Base-by-base conservation (phyloP, 345 rosid species). In the Raphanus sativus region DNA sequence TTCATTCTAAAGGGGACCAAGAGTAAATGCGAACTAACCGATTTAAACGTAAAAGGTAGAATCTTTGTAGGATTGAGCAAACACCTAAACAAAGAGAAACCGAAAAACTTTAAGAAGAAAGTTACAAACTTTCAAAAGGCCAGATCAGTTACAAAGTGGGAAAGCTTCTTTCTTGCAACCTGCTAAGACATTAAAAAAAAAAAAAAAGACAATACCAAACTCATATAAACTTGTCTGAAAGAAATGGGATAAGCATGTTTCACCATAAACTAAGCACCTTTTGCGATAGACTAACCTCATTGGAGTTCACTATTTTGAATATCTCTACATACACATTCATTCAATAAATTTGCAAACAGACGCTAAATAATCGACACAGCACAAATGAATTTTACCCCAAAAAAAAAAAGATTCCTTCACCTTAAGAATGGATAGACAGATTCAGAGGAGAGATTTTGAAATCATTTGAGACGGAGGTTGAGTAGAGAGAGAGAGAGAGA, bases 11-110 rank as follows among this genome's bases (percentile, higher is more conserved):
- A 4, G 25, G 40, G 9, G 42, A 74, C 6, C 58, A 65, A 48
- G 62, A 2, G 12, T 24, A 26, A 69, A 34, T 25, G 42, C 16
- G 0, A 34, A 73, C 82, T 54, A 11, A 79, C 82, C 71, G 75
- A 79, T 62, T 69, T 79, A 4, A 69, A 74, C 32, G 75, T 67
- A 0, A 79, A 79, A 68, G 71, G 78, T 67, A 62, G 78, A 63
- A 55, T 69, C 78, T 79, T 79, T 68, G 28, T 24, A 2, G 60
- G 29, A 40, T 4, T 62, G 2, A 7, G 71, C 61, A 79, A 13
- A 61, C 55, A 66, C 81, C 81, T 65, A 40, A 21, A 55, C 4
- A 33, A 33, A 34, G 71, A 64, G 58, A 64, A 70, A 54, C 70
- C 26, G 42, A 21, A 21, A 21, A 21, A 21, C 21, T 21, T 21